These are phyloP conservation scores for Waitea zeae DNA, from an alignment of 1,284 basidiomycete genomes.

Conservation along the genomic window DNA sequence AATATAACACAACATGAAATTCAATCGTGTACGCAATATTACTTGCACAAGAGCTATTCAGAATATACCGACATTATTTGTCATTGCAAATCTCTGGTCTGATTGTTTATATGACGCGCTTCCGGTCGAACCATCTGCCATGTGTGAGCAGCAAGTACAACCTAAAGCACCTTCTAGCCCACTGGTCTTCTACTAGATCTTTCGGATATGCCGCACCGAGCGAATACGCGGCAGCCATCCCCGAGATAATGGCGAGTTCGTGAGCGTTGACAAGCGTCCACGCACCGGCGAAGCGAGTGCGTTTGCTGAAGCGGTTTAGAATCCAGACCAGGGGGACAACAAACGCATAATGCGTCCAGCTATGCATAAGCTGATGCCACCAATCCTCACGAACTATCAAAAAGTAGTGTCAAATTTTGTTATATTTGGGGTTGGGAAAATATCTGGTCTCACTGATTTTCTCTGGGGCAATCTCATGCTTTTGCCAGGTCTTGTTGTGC, in stretches of 20 bases:
- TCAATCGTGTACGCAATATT: no score
- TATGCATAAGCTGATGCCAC: conserved; percentile 9
- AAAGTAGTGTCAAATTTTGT: background rate
- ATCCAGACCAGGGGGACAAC: conserved; percentile 7
- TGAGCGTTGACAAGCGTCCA: conserved; percentile 10
- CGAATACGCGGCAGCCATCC: conserved; percentile 7
- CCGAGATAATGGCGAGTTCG: conserved; percentile 9
- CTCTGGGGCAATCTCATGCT: conserved; percentile 6
- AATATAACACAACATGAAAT: no score
- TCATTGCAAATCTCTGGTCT: no score
- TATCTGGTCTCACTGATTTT: conserved; percentile 6
- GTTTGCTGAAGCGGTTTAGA: conserved; percentile 6
- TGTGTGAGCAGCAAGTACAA: conserved; percentile 8
- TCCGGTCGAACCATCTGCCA: conserved; percentile 7
- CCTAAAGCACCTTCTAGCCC: conserved; percentile 7
- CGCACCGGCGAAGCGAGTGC: conserved; percentile 7
- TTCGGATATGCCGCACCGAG: conserved; percentile 8
- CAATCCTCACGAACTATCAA: conserved; percentile 4
- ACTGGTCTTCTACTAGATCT: conserved; percentile 6
- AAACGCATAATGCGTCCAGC: conserved; percentile 8
- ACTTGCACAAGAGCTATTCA: no score
- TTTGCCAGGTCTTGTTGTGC: conserved; percentile 7
- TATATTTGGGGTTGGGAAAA: background rate
- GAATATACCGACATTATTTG: no score
- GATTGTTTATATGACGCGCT: no score